Conservation (phyloP, 164 flowering plant genomes). For the Saururus chinensis region DNA sequence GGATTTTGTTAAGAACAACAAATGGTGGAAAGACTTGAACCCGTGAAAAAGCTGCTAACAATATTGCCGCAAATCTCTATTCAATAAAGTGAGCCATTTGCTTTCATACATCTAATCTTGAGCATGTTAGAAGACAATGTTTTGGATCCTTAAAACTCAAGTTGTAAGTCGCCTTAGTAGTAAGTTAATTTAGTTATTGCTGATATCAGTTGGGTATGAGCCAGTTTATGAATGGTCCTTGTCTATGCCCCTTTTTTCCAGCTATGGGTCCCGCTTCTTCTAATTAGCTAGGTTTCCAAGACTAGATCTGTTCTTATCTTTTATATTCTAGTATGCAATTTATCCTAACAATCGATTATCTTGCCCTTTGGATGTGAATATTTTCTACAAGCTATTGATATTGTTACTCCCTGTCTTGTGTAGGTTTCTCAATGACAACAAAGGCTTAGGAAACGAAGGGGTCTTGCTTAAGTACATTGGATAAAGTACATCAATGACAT, state of each 20-base stretch:
- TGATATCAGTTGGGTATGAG: too few relatives aligned
- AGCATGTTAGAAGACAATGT: not conserved
- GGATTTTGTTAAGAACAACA: conserved; percentile 70
- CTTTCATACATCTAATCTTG: not conserved
- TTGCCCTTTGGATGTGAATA: too few relatives aligned
- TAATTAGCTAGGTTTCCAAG: too few relatives aligned
- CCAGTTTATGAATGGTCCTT: too few relatives aligned
- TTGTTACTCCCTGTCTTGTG: not conserved
- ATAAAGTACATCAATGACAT: conserved; percentile 12
- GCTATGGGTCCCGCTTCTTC: too few relatives aligned
- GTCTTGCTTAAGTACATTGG: conserved; percentile 93
- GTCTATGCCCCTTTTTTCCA: too few relatives aligned
- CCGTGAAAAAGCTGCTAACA: conserved; percentile 95
- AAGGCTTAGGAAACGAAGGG: conserved; percentile 95
- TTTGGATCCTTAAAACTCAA: too few relatives aligned
- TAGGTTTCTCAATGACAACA: conserved; percentile 76
- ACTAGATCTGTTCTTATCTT: too few relatives aligned
- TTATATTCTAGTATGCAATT: too few relatives aligned
- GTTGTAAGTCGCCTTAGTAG: not conserved
- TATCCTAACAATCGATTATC: too few relatives aligned
- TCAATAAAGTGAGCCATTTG: conserved; percentile 73
- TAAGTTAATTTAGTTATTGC: too few relatives aligned
- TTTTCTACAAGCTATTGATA: not conserved
- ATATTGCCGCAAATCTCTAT: conserved; percentile 93
- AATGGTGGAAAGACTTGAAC: conserved; percentile 94